phyloP scores from a whole-genome alignment of 768 basidiomycete species.

The Boletellus emodensis region DNA sequence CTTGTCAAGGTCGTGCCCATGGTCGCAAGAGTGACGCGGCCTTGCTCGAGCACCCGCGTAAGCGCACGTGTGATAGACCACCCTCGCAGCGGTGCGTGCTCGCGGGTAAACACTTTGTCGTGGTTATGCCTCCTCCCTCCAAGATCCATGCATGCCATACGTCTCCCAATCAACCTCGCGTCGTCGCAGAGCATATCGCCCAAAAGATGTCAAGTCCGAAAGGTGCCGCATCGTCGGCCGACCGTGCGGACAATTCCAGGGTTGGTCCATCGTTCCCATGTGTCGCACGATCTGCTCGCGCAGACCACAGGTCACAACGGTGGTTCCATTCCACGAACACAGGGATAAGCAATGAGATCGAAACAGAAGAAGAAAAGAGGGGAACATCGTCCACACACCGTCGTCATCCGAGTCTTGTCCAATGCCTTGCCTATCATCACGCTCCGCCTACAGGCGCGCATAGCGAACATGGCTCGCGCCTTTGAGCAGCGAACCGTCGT shows the following conservation, averaged over 20 bases:
- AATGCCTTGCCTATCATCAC: slow-evolving; percentile 93
- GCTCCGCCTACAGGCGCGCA: slow-evolving; percentile 92
- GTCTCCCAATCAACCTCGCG: slow-evolving; percentile 36
- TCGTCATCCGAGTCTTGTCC: slow-evolving; percentile 71
- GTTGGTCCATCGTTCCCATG: slow-evolving; percentile 82
- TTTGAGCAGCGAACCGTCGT: slow-evolving; percentile 91
- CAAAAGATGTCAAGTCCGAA: slow-evolving; percentile 43
- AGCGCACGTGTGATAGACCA: too few species aligned
- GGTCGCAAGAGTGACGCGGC: too few species aligned
- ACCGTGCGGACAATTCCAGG: slow-evolving; percentile 88
- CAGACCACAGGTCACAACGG: too few species aligned
- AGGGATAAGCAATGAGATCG: background rate
- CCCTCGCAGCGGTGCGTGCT: too few species aligned
- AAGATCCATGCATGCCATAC: slow-evolving; percentile 14
- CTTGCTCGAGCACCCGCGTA: too few species aligned
- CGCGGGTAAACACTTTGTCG: too few species aligned
- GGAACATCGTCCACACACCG: slow-evolving; percentile 39
- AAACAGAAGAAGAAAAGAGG: background rate
- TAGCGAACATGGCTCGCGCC: slow-evolving; percentile 93
- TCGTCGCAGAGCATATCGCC: slow-evolving; percentile 8
- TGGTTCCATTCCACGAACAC: background rate
- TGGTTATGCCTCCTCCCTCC: background rate
- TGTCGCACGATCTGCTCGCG: slow-evolving; percentile 60
- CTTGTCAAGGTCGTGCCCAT: background rate
- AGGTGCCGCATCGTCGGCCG: slow-evolving; percentile 81